phyloP scores from a whole-genome alignment of 441 rosid species.

The Gossypium lobatum region DNA sequence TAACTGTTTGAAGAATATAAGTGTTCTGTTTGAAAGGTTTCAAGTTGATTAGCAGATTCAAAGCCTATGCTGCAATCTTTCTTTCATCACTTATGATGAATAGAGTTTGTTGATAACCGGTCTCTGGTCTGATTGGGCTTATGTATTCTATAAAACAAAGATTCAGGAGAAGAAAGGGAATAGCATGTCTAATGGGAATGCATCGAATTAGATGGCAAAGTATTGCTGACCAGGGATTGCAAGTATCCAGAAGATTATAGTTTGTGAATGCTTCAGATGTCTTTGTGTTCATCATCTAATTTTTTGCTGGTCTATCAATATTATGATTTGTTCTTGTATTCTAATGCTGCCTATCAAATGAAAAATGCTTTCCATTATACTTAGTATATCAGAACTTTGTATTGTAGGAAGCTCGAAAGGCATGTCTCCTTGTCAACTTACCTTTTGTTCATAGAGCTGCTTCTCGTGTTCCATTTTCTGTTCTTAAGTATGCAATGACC shows the following conservation, averaged over 20 bases:
- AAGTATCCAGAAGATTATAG: background rate
- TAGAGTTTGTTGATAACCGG: background rate
- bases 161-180: background rate
- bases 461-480: slow-evolving; percentile 74
- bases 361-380: background rate
- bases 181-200: background rate
- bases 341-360: background rate
- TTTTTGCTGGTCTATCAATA: background rate
- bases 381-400: background rate
- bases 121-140: background rate
- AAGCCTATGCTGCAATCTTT: background rate
- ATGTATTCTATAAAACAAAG: background rate
- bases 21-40: background rate
- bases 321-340: background rate
- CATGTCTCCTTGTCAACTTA: slow-evolving; percentile 77
- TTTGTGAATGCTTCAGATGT: background rate
- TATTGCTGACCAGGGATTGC: background rate
- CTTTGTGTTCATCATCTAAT: background rate
- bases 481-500: slow-evolving; percentile 94
- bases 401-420: slow-evolving; percentile 68
- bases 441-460: slow-evolving; percentile 76
- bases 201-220: background rate
- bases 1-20: background rate
- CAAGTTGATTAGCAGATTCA: background rate
- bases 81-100: background rate